Percentiles rank a stretch among this genome's conserved stretches.
Evolutionary conservation across 257 asterid species (phyloP).

Genomic region (Jacaranda mimosifolia): DNA sequence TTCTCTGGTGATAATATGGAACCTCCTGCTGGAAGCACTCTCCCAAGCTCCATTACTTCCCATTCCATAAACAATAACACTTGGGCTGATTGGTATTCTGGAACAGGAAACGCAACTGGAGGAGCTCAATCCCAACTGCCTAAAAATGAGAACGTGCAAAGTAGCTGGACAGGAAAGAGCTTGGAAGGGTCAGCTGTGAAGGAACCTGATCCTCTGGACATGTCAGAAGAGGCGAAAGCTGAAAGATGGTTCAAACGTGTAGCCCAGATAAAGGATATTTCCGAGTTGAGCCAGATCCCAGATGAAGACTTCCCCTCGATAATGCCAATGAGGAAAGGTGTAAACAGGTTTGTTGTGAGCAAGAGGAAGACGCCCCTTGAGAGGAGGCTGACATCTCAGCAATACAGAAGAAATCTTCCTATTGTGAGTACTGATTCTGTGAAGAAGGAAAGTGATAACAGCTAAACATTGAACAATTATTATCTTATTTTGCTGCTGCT

Average conservation of each 20-base stretch:
- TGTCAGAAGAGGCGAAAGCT: conserved; percentile 98
- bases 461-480: conserved; percentile 5
- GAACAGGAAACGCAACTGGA: neutral
- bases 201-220: conserved; percentile 79
- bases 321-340: conserved; percentile 98
- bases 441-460: conserved; percentile 56
- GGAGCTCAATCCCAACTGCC: conserved; percentile 34
- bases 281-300: conserved; percentile 93
- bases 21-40: conserved; percentile 31
- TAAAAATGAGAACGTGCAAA: conserved; percentile 39
- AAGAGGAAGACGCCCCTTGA: conserved; percentile 93
- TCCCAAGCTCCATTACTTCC: conserved; percentile 34
- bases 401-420: conserved; percentile 76
- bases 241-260: conserved; percentile 96
- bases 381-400: conserved; percentile 88
- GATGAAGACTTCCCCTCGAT: conserved; percentile 96
- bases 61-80: conserved; percentile 20
- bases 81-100: neutral
- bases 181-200: conserved; percentile 87
- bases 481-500: neutral
- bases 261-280: conserved; percentile 91
- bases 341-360: conserved; percentile 94
- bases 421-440: conserved; percentile 59
- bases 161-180: conserved; percentile 66
- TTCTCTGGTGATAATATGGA: conserved; percentile 24